These are phyloP conservation scores for Adansonia digitata DNA, from an alignment of 345 rosid species.

Conservation along the genomic window DNA sequence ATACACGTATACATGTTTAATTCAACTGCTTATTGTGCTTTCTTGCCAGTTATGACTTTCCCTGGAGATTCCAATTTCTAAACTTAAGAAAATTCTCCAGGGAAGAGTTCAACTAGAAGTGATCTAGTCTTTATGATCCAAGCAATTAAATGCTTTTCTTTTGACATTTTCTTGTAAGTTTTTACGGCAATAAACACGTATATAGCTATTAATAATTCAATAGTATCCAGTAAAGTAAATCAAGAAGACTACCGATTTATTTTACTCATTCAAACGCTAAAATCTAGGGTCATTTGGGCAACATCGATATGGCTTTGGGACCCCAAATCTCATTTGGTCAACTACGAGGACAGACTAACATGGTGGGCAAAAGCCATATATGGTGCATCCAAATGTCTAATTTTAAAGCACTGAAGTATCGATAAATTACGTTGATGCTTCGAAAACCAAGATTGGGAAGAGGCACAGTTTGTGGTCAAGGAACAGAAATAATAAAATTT, in stretches of 20 bases:
- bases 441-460: background rate
- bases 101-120: background rate
- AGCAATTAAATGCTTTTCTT: background rate
- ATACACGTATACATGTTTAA: background rate
- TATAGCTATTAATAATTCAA: no score
- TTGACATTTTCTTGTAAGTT: no score
- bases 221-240: no score
- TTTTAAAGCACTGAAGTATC: no score
- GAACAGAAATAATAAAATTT: conserved; percentile 19
- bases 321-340: background rate
- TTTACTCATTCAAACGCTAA: no score
- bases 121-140: background rate
- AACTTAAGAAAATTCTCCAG: background rate
- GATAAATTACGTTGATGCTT: no score
- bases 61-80: conserved; percentile 11
- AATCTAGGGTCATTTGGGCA: no score
- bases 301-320: no score
- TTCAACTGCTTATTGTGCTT: background rate
- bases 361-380: background rate
- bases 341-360: background rate
- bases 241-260: no score
- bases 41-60: background rate
- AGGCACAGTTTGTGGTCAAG: background rate
- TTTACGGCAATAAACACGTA: no score
- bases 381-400: background rate